Conservation (phyloP, 257 asterid genomes). For the Primulina huaijiensis region DNA sequence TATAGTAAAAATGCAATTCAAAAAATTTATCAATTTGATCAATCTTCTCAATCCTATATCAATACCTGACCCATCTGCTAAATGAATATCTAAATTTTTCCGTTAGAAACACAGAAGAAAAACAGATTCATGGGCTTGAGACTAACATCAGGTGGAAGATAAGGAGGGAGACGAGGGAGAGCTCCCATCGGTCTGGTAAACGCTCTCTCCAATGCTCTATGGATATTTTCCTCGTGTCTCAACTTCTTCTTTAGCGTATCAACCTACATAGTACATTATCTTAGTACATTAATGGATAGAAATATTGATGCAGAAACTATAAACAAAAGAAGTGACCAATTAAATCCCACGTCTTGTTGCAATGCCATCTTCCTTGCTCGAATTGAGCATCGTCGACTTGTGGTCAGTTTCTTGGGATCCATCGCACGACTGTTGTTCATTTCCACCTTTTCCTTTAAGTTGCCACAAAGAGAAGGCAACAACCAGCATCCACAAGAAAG, state of each 20-base stretch:
- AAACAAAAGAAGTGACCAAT: neutral
- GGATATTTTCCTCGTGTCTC: constrained; percentile 87
- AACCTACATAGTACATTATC: constrained; percentile 41
- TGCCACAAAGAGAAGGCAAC: constrained; percentile 29
- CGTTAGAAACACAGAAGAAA: neutral
- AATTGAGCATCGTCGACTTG: constrained; percentile 39
- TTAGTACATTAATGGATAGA: neutral
- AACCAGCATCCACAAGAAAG: constrained; percentile 48
- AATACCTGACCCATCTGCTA: neutral
- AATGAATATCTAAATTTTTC: neutral
- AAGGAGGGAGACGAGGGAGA: constrained; percentile 94
- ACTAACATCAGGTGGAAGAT: constrained; percentile 80
- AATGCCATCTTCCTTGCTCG: constrained; percentile 73
- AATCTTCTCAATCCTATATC: neutral
- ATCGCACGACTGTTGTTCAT: constrained; percentile 36
- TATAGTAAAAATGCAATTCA: neutral
- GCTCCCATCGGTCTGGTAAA: constrained; percentile 86
- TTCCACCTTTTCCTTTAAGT: constrained; percentile 51
- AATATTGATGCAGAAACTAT: neutral
- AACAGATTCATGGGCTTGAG: constrained; percentile 6
- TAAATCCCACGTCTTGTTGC: constrained; percentile 64
- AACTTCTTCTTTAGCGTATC: constrained; percentile 85
- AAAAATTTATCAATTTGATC: no score
- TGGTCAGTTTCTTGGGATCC: constrained; percentile 51
- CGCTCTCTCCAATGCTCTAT: constrained; percentile 90